Evolutionary conservation across 768 basidiomycete genomes (phyloP).

Genomic region (Tylopilus sp.): DNA sequence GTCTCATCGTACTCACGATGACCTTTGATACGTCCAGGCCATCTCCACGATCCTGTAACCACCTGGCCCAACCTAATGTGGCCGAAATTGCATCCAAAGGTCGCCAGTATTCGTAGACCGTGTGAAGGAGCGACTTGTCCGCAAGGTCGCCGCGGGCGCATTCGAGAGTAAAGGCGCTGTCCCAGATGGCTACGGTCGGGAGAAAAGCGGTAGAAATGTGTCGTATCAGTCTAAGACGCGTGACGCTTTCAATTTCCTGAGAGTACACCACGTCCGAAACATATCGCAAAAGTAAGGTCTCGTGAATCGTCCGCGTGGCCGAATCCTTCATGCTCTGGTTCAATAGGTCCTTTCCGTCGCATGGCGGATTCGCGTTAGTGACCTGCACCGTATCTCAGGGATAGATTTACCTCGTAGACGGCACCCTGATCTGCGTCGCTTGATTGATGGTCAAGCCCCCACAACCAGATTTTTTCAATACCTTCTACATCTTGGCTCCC

Average conservation of each 20-base stretch:
- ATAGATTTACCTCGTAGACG: constrained; percentile 34
- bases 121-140: constrained; percentile 17
- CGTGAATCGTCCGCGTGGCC: constrained; percentile 40
- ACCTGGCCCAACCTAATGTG: constrained; percentile 43
- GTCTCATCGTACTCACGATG: constrained; percentile 33
- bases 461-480: constrained; percentile 47
- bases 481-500: constrained; percentile 21
- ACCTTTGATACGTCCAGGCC: constrained; percentile 40
- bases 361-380: constrained; percentile 1
- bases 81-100: constrained; percentile 36
- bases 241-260: constrained; percentile 15
- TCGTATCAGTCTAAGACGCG: constrained; percentile 32
- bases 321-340: constrained; percentile 45
- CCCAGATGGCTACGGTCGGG: constrained; percentile 44
- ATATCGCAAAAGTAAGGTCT: constrained; percentile 46
- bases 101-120: constrained; percentile 45
- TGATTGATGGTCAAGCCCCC: constrained; percentile 41
- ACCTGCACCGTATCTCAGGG: background rate
- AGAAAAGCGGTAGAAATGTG: constrained; percentile 42
- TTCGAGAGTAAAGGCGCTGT: constrained; percentile 37
- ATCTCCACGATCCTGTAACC: constrained; percentile 41
- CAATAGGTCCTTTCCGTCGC: constrained; percentile 37
- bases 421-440: constrained; percentile 15
- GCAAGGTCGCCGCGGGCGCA: constrained; percentile 11
- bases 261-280: constrained; percentile 32